These are phyloP conservation scores for Drechslerella stenobrocha DNA, from an alignment of 2,329 filamentous ascomycete species.

Conservation along the genomic window DNA sequence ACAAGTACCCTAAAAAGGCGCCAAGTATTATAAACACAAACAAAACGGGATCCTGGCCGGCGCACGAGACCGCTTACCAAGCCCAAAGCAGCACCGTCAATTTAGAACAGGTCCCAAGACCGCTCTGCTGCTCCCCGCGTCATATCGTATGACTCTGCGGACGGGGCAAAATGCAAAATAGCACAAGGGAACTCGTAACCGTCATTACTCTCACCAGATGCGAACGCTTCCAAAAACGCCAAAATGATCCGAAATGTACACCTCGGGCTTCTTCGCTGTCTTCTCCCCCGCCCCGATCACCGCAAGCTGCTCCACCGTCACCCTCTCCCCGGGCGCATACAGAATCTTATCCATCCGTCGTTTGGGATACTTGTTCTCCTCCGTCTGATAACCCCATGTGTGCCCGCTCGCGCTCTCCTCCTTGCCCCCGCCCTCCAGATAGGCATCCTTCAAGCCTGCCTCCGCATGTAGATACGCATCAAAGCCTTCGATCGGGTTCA, in stretches of 20 bases:
- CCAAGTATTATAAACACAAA: too few relatives aligned
- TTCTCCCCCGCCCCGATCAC: conserved; percentile 36
- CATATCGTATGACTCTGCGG: too few relatives aligned
- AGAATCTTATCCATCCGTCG: conserved; percentile 41
- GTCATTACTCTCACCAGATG: conserved; percentile 12
- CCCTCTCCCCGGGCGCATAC: conserved; percentile 25
- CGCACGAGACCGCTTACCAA: too few relatives aligned
- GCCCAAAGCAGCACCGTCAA: too few relatives aligned
- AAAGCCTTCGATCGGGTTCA: conserved; percentile 64
- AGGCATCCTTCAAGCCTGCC: conserved; percentile 61
- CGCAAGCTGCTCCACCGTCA: conserved; percentile 35
- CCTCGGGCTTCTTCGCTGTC: conserved; percentile 24
- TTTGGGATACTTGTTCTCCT: conserved; percentile 22
- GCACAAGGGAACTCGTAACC: not conserved
- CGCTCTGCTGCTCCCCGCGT: not conserved
- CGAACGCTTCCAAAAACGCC: conserved; percentile 38
- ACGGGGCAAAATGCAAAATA: too few relatives aligned
- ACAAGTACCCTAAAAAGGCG: too few relatives aligned
- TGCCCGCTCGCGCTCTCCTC: conserved; percentile 62
- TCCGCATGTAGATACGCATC: conserved; percentile 60
- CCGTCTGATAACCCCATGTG: conserved; percentile 64
- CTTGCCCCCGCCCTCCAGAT: conserved; percentile 60
- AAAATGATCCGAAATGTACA: conserved; percentile 44
- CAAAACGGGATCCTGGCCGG: too few relatives aligned
- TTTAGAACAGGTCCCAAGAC: too few relatives aligned